Base-by-base conservation (phyloP, 2,329 filamentous ascomycete species). In the Clathrospora elynae region DNA sequence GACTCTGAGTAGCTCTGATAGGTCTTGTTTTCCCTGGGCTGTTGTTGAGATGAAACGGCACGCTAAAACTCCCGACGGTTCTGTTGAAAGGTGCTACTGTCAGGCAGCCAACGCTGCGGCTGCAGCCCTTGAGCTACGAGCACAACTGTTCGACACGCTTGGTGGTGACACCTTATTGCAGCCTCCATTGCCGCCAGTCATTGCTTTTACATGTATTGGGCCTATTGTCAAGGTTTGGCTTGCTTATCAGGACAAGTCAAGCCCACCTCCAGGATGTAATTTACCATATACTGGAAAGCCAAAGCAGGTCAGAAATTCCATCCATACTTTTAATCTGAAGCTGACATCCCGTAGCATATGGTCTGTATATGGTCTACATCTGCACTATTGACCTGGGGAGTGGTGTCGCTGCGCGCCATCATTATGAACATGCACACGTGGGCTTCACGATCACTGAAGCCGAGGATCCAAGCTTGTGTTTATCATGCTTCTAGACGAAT, bases 221-320 rank as follows among this genome's bases (percentile, higher is more conserved):
- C 48, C 32, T 16, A 26, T 35, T 13, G 29, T 51, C 20, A 51
- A 48, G 11, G 36, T 51, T 10, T 51, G 44, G 48, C 40, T 51
- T 33, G 25, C 25, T 3, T 51, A 51, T 18, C 23, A 32, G 17
- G 16, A 25, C 10, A 35, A 33, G 30, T 16, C 30, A 10, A 9
- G 11, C n/a, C n/a, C n/a, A n/a, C n/a, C n/a, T n/a, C n/a, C n/a
- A n/a, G n/a, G n/a, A n/a, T n/a, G n/a, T n/a, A n/a, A n/a, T n/a
- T n/a, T n/a, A n/a, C n/a, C n/a, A 11, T 6, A 13, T 10, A 36
- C 17, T 23, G 9, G 18, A 9, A 26, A 11, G 16, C 35, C 19
- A 24, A 29, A 13, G n/a, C 29, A 29, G 38, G 26, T 42, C 6
- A 47, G 37, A 36, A 19, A 18, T 14, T 10, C 30, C 6, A 12